Evolutionary conservation across 805 yeast species (phyloP), one percentile per base, ranked within the genome.

Genomic region (Myxozyma sirexii): DNA sequence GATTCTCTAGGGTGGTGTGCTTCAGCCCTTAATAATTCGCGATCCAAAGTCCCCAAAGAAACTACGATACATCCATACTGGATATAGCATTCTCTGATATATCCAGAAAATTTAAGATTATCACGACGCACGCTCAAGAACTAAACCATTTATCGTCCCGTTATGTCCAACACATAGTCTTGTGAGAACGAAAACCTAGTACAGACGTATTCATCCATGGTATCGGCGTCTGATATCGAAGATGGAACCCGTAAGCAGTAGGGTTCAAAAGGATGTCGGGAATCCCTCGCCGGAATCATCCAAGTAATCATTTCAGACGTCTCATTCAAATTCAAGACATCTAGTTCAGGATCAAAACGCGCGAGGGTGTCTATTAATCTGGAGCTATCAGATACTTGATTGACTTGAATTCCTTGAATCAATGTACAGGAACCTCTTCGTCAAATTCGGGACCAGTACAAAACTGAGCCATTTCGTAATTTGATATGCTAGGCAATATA

Each of bases 101-200:
- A 35, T 48, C 53, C 33, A 48, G 53, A 21, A 37, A 48, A 21
- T 48, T 35, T 15, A 48, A 13, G 37, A 48, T 13, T 37, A 24
- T 2, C 21, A 12, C 15, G 33, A 43, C 4, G 37, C 23, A 26
- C 43, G n/a, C 19, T 23, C n/a, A 26, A 48, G 24, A 24, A 48
- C 44, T 10, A 33, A 48, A 37, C 37, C 53, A 37, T 48, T 23
- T 12, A 37, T 24, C 53, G 24, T 48, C 53, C 53, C 19, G 33
- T 48, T 48, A 37, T 48, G 24, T 19, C 43, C 53, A 15, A 48
- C 23, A 3, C 44, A 35, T 17, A 48, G 21, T 17, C 43, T 35
- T 15, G n/a, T 17, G 26, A 48, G 53, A 13, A 19, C 26, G 53
- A 43, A 24, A 48, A 48, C 53, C 35, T 48, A 4, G n/a, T 24